phyloP scores from a whole-genome alignment of 2,329 filamentous ascomycete species.

The Emmonsiellopsis sp. region DNA sequence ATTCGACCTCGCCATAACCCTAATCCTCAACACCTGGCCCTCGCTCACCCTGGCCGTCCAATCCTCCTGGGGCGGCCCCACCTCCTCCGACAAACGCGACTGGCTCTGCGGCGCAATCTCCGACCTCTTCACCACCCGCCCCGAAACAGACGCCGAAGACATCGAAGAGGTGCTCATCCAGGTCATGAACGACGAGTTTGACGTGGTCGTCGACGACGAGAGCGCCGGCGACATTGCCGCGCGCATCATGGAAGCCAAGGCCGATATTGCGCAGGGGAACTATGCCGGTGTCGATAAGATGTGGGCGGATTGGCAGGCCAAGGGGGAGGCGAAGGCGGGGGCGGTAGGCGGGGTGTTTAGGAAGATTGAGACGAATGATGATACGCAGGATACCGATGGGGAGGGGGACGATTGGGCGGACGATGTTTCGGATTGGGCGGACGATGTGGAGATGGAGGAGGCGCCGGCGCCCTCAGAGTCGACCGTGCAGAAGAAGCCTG shows the following conservation, averaged over 20 bases:
- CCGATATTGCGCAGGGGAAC: slow-evolving; percentile 55
- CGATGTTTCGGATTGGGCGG: slow-evolving; percentile 45
- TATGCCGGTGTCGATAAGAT: slow-evolving; percentile 57
- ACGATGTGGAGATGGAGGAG: slow-evolving; percentile 57
- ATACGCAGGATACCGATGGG: slow-evolving; percentile 46
- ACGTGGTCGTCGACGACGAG: slow-evolving; percentile 85
- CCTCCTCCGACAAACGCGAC: slow-evolving; percentile 79
- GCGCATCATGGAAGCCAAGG: slow-evolving; percentile 60
- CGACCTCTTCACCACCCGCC: slow-evolving; percentile 59
- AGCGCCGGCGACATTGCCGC: slow-evolving; percentile 65
- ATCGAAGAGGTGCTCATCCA: slow-evolving; percentile 78
- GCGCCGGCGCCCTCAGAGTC: slow-evolving; percentile 41
- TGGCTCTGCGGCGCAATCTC: slow-evolving; percentile 88
- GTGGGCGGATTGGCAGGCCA: slow-evolving; percentile 37
- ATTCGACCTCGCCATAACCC: slow-evolving; percentile 82
- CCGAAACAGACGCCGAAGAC: slow-evolving; percentile 64
- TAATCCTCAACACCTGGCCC: slow-evolving; percentile 78
- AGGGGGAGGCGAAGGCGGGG: slow-evolving; percentile 39
- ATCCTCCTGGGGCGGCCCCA: slow-evolving; percentile 79
- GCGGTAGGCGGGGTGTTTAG: slow-evolving; percentile 36
- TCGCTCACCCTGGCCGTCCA: slow-evolving; percentile 79
- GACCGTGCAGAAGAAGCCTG: neutral
- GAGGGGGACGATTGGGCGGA: slow-evolving; percentile 43
- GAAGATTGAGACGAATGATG: slow-evolving; percentile 33
- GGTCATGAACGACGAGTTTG: slow-evolving; percentile 93